These are phyloP conservation scores for Xanthoconium stramineum DNA, from an alignment of 768 basidiomycete genomes.

Conservation along the genomic window DNA sequence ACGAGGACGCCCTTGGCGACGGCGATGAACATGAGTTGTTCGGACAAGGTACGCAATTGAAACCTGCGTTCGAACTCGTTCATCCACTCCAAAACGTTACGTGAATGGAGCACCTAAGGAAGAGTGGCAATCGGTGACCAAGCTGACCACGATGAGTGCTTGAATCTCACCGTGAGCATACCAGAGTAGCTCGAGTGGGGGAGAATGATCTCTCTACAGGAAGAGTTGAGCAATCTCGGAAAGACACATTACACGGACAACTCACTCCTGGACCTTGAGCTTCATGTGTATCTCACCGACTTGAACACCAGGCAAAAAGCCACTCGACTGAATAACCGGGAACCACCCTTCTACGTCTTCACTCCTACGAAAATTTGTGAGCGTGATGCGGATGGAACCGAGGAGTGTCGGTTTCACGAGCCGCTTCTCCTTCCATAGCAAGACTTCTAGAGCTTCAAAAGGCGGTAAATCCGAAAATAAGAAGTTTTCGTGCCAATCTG, in stretches of 20 bases:
- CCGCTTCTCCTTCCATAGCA: conserved; percentile 69
- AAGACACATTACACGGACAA: conserved; percentile 8
- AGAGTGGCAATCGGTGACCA: not conserved
- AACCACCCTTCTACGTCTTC: conserved; percentile 84
- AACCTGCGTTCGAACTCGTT: conserved; percentile 63
- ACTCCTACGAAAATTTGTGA: conserved; percentile 69
- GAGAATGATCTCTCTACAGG: conserved; percentile 70
- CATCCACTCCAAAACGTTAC: conserved; percentile 75
- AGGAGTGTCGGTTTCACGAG: conserved; percentile 51
- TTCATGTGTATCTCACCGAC: conserved; percentile 76
- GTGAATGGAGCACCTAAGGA: conserved; percentile 40
- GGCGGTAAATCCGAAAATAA: conserved; percentile 73
- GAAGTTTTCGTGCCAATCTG: conserved; percentile 85
- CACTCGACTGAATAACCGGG: conserved; percentile 58
- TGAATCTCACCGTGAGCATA: conserved; percentile 52
- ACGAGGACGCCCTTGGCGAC: conserved; percentile 64
- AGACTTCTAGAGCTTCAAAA: conserved; percentile 65
- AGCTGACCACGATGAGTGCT: not conserved
- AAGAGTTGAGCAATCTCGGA: conserved; percentile 5
- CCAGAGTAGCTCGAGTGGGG: conserved; percentile 60
- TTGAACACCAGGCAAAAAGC: conserved; percentile 50
- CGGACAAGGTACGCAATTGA: conserved; percentile 60
- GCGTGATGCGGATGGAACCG: conserved; percentile 61
- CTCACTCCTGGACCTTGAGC: conserved; percentile 72
- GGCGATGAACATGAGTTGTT: conserved; percentile 65